phyloP scores from a whole-genome alignment of 2,329 filamentous ascomycete species.

The Sporothrix inflata region DNA sequence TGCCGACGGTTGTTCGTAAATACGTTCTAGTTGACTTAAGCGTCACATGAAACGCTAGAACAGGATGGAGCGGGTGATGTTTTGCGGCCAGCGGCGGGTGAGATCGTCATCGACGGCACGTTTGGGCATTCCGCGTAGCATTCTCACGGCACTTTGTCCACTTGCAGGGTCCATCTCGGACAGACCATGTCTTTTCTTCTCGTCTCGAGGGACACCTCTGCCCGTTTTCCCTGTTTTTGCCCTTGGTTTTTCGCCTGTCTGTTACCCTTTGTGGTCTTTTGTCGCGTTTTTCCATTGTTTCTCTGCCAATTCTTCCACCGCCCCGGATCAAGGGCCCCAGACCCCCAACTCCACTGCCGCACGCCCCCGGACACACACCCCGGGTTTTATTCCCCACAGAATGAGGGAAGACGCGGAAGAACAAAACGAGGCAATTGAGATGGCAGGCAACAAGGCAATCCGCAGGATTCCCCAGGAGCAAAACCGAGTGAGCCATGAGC shows the following conservation, averaged over 20 bases:
- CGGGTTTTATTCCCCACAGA: constrained; percentile 3
- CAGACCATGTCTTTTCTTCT: background rate
- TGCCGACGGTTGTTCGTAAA: background rate
- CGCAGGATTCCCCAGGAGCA: too few species aligned
- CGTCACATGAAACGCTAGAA: background rate
- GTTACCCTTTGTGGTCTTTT: background rate
- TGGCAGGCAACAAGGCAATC: too few species aligned
- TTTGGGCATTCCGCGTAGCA: background rate
- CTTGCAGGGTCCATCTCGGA: background rate
- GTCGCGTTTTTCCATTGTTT: background rate
- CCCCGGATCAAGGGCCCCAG: background rate
- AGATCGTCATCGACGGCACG: background rate
- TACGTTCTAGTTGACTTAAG: background rate
- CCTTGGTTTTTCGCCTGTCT: background rate
- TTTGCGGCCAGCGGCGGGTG: background rate
- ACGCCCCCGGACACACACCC: background rate
- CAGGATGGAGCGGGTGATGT: background rate
- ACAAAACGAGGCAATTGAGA: background rate
- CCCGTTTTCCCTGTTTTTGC: background rate
- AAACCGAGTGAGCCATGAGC: background rate
- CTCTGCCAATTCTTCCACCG: background rate
- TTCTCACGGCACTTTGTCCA: background rate
- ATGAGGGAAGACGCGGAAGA: background rate
- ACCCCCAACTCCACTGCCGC: background rate
- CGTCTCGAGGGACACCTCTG: constrained; percentile 2